Percentiles rank a stretch among this genome's conserved stretches.
Evolutionary conservation across 2,329 filamentous ascomycete genomes (phyloP).

Genomic region (Paracoccidioides lutzii): DNA sequence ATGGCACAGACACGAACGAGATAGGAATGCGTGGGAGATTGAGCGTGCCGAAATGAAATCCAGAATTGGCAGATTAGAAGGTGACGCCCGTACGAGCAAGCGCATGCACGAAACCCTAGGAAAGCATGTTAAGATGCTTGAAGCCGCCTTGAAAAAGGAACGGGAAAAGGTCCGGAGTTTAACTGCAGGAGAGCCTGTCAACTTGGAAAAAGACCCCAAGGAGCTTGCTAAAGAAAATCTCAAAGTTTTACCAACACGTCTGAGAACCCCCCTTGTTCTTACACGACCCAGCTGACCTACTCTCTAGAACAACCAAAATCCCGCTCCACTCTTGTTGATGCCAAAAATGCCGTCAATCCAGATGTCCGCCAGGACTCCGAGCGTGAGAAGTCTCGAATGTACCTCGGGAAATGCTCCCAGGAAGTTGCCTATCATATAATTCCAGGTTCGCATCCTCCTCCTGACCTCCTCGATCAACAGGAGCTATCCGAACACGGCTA

Average conservation of each 20-base stretch:
- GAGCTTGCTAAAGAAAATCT: slow-evolving; percentile 35
- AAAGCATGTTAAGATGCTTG: slow-evolving; percentile 80
- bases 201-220: slow-evolving; percentile 30
- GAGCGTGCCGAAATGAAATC: slow-evolving; percentile 98
- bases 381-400: slow-evolving; percentile 50
- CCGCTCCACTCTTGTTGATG: slow-evolving; percentile 40
- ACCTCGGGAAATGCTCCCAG: slow-evolving; percentile 53
- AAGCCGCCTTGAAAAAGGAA: slow-evolving; percentile 76
- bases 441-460: slow-evolving; percentile 48
- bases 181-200: slow-evolving; percentile 39
- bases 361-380: slow-evolving; percentile 46
- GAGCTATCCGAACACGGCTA: slow-evolving; percentile 35
- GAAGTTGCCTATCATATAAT: slow-evolving; percentile 57
- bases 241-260: slow-evolving; percentile 28
- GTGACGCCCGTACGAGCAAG: slow-evolving; percentile 73
- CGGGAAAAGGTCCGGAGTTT: slow-evolving; percentile 52
- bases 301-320: slow-evolving; percentile 32
- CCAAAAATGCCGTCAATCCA: slow-evolving; percentile 30
- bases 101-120: slow-evolving; percentile 78
- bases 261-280: slow-evolving; percentile 1
- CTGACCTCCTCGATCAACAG: slow-evolving; percentile 34
- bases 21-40: slow-evolving; percentile 97
- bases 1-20: slow-evolving; percentile 97
- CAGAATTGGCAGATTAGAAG: slow-evolving; percentile 86
- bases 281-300: not conserved